These are phyloP conservation scores for Iris macrosiphon DNA, from an alignment of 106 monocot genomes.

Conservation along the genomic window DNA sequence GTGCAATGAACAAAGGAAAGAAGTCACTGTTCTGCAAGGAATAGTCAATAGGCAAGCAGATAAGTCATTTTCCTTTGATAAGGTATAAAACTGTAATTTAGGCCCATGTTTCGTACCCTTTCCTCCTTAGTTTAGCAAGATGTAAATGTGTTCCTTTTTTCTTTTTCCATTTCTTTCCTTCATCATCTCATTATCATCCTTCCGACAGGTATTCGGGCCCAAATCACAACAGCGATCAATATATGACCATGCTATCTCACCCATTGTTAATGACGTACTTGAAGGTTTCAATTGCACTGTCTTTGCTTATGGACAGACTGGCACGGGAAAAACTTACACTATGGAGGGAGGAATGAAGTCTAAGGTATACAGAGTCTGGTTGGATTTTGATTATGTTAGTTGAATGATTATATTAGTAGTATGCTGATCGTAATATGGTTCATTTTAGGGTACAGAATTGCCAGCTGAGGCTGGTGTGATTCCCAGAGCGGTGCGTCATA, in stretches of 20 bases:
- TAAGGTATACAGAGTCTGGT: conserved; percentile 26
- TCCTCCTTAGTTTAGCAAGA: too few species aligned
- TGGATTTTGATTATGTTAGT: background rate
- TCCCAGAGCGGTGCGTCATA: conserved; percentile 68
- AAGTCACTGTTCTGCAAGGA: conserved; percentile 40
- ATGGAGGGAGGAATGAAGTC: conserved; percentile 62
- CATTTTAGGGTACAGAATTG: conserved; percentile 35
- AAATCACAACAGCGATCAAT: conserved; percentile 57
- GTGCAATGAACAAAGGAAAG: conserved; percentile 56
- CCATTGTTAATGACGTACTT: conserved; percentile 50
- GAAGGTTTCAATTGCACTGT: conserved; percentile 84
- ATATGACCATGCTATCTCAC: conserved; percentile 54
- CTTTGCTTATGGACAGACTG: conserved; percentile 81
- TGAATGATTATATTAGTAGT: too few species aligned
- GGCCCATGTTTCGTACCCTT: background rate
- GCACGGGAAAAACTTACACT: conserved; percentile 77
- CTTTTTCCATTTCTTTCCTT: conserved; percentile 2
- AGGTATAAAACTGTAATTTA: conserved; percentile 24
- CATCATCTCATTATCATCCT: background rate
- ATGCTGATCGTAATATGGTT: too few species aligned
- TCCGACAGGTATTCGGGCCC: conserved; percentile 60
- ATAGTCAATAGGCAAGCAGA: conserved; percentile 42
- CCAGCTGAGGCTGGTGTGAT: conserved; percentile 62
- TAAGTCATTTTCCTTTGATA: conserved; percentile 64
- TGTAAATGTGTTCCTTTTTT: background rate